Percentiles rank a stretch among this genome's conserved stretches.
These are phyloP conservation scores for Ustulina deusta DNA, from an alignment of 2,329 filamentous ascomycete genomes.

Conservation along the genomic window DNA sequence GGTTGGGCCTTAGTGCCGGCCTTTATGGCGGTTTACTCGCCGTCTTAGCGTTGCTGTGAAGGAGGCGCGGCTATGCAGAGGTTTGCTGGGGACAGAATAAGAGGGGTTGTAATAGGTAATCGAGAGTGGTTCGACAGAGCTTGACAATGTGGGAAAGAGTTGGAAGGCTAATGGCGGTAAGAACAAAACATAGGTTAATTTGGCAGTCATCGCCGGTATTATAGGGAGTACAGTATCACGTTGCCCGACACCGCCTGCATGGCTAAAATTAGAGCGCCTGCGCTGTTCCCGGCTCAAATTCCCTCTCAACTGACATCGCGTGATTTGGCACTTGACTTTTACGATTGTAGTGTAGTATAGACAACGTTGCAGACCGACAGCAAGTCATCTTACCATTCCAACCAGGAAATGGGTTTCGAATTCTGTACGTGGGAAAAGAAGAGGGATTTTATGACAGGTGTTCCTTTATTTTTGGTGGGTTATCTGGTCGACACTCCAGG, in stretches of 20 bases:
- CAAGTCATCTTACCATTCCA: slow-evolving; percentile 12
- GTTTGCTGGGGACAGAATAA: no score
- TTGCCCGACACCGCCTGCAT: slow-evolving; percentile 11
- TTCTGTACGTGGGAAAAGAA: slow-evolving; percentile 5
- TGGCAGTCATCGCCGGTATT: slow-evolving; percentile 11
- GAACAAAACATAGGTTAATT: slow-evolving; percentile 5
- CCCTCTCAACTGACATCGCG: slow-evolving; percentile 12
- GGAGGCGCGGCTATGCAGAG: neutral
- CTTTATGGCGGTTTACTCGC: slow-evolving; percentile 41
- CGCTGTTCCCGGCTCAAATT: slow-evolving; percentile 12
- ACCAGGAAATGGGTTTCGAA: slow-evolving; percentile 9
- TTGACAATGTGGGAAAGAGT: slow-evolving; percentile 3
- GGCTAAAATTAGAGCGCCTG: neutral
- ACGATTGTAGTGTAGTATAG: slow-evolving; percentile 6
- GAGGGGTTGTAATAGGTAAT: slow-evolving; percentile 15
- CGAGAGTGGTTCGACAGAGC: neutral
- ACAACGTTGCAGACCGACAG: neutral
- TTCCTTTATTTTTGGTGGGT: slow-evolving; percentile 5
- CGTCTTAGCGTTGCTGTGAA: slow-evolving; percentile 39
- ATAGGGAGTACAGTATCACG: slow-evolving; percentile 6
- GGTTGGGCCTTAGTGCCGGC: slow-evolving; percentile 10
- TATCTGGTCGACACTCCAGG: slow-evolving; percentile 15
- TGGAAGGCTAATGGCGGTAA: neutral
- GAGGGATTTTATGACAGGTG: slow-evolving; percentile 7
- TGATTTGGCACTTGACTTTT: slow-evolving; percentile 8